Conservation (phyloP, 306 rosid species). For the Mimosa bimucronata region DNA sequence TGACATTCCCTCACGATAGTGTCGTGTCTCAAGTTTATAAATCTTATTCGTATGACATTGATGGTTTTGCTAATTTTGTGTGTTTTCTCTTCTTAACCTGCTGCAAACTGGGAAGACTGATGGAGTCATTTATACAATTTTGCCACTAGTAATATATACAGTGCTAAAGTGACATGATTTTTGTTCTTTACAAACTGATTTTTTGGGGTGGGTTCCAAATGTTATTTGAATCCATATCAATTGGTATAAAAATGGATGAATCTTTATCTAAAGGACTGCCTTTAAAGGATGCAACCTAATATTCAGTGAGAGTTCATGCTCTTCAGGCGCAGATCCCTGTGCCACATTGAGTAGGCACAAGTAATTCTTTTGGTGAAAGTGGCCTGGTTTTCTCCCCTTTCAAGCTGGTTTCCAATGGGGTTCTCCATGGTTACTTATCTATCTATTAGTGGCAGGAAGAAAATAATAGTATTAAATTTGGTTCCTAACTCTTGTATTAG, state of each 20-base stretch:
- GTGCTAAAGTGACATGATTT: background rate
- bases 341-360: background rate
- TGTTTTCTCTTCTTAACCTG: conserved; percentile 27
- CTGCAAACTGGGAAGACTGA: conserved; percentile 9
- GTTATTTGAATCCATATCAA: background rate
- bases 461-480: background rate
- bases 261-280: background rate
- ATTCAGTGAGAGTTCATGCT: background rate
- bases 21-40: background rate
- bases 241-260: background rate
- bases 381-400: background rate
- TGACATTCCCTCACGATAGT: conserved; percentile 7
- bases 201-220: background rate
- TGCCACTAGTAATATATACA: no score
- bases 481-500: background rate
- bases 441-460: background rate
- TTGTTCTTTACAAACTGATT: background rate
- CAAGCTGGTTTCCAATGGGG: background rate
- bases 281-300: background rate
- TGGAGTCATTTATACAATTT: background rate
- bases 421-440: background rate
- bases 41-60: conserved; percentile 16
- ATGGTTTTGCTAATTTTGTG: conserved; percentile 11
- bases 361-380: background rate
- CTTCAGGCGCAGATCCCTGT: background rate